These are phyloP conservation scores for Flagelloscypha sp. DNA, from an alignment of 768 basidiomycete species.

Conservation along the genomic window DNA sequence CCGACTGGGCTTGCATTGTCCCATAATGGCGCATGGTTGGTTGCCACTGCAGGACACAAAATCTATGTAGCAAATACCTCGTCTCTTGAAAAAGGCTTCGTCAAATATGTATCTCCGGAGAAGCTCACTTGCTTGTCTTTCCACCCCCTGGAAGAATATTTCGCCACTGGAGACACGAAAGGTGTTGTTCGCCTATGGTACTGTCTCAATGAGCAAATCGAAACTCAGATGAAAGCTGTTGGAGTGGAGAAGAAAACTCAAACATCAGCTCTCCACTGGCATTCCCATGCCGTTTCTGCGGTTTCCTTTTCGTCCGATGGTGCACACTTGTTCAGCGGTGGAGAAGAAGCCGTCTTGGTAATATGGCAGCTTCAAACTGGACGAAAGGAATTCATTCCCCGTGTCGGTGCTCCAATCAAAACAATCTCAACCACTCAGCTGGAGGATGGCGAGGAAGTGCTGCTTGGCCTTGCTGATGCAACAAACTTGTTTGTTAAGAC, in stretches of 20 bases:
- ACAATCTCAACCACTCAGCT: constrained; percentile 52
- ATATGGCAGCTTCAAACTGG: constrained; percentile 92
- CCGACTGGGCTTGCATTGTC: constrained; percentile 65
- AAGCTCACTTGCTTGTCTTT: constrained; percentile 75
- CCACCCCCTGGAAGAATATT: constrained; percentile 86
- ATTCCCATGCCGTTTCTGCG: constrained; percentile 87
- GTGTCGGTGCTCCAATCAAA: constrained; percentile 81
- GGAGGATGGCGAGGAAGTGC: constrained; percentile 63
- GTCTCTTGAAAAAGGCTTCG: constrained; percentile 56
- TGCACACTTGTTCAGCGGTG: constrained; percentile 86
- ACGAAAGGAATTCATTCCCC: constrained; percentile 86
- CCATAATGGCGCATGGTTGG: constrained; percentile 68
- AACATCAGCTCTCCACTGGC: constrained; percentile 90
- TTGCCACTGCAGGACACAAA: constrained; percentile 67
- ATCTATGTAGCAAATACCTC: constrained; percentile 63
- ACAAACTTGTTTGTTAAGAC: constrained; percentile 70
- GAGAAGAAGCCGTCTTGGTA: constrained; percentile 93
- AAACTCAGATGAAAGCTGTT: constrained; percentile 33
- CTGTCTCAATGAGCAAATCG: constrained; percentile 60
- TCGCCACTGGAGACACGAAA: constrained; percentile 86
- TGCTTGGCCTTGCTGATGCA: constrained; percentile 76
- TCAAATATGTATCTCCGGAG: constrained; percentile 78
- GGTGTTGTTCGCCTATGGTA: constrained; percentile 91
- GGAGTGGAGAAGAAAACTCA: constrained; percentile 75
- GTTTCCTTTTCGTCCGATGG: constrained; percentile 86